A percentile compares a stretch with the other conserved stretches of the same genome.
phyloP scores from a whole-genome alignment of 2,329 filamentous ascomycete genomes.

The Seiridium cupressi region DNA sequence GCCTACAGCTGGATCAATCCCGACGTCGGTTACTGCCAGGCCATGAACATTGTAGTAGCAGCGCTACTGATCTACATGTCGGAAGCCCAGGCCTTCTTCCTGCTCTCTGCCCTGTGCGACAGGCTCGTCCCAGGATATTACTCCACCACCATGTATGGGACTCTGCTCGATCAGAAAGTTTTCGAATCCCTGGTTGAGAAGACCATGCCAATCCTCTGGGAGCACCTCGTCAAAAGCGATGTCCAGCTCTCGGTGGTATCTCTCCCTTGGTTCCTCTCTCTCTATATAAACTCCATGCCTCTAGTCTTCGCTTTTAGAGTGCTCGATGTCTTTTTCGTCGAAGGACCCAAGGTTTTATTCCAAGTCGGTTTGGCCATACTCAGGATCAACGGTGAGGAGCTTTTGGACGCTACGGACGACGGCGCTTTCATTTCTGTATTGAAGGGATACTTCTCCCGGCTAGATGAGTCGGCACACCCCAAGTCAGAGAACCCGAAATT shows the following conservation, averaged over 20 bases:
- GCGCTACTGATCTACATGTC: slow-evolving; percentile 99
- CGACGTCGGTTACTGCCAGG: slow-evolving; percentile 96
- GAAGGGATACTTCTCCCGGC: slow-evolving; percentile 87
- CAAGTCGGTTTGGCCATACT: slow-evolving; percentile 96
- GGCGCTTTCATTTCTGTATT: slow-evolving; percentile 95
- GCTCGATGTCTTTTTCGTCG: slow-evolving; percentile 95
- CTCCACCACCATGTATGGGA: slow-evolving; percentile 98
- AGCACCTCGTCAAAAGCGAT: slow-evolving; percentile 94
- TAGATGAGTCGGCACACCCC: slow-evolving; percentile 95
- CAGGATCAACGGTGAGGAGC: slow-evolving; percentile 92
- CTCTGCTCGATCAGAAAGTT: slow-evolving; percentile 91
- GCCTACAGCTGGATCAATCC: slow-evolving; percentile 97
- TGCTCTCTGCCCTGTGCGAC: slow-evolving; percentile 88
- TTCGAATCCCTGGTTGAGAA: slow-evolving; percentile 98
- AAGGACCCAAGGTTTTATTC: slow-evolving; percentile 95
- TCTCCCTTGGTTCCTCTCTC: slow-evolving; percentile 93
- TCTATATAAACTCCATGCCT: slow-evolving; percentile 99
- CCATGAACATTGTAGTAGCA: slow-evolving; percentile 99
- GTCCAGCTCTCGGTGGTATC: slow-evolving; percentile 97
- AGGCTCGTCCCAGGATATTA: slow-evolving; percentile 94
- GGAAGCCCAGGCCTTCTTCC: slow-evolving; percentile 91
- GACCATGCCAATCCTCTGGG: slow-evolving; percentile 98
- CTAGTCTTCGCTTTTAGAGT: slow-evolving; percentile 96
- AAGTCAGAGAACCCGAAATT: slow-evolving; percentile 94
- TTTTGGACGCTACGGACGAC: slow-evolving; percentile 90